These are phyloP conservation scores for Zygosaccharomyces bailii DNA, from an alignment of 805 yeast genomes.

Conservation along the genomic window DNA sequence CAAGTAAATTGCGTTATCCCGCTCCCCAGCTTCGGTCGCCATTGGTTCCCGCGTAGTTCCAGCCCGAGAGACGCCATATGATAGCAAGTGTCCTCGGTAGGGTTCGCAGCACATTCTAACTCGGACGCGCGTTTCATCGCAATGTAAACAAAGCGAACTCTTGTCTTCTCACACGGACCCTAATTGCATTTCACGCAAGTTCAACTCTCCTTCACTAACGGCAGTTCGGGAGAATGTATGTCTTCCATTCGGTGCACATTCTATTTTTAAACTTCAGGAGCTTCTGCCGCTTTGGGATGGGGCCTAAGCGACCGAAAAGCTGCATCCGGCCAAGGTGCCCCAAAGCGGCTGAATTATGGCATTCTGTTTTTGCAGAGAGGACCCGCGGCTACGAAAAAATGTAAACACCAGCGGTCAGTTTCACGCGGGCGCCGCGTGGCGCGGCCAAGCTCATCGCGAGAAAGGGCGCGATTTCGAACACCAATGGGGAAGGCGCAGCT, in stretches of 20 bases:
- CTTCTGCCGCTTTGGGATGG: background rate
- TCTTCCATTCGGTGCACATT: background rate
- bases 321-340: background rate
- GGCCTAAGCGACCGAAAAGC: background rate
- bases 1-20: background rate
- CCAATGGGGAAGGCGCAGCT: background rate
- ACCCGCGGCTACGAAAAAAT: background rate
- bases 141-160: background rate
- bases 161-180: background rate
- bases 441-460: too few species aligned
- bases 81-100: too few species aligned
- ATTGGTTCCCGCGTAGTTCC: background rate
- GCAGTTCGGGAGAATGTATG: too few species aligned
- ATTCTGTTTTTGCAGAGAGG: background rate
- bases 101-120: too few species aligned
- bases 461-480: too few species aligned
- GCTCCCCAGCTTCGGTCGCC: background rate
- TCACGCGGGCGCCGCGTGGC: background rate
- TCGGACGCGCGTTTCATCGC: background rate
- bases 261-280: background rate
- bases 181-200: too few species aligned
- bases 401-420: background rate
- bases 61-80: too few species aligned
- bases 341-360: background rate
- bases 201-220: too few species aligned